phyloP scores from a whole-genome alignment of 2,329 filamentous ascomycete genomes.

The Cordyceps cateniannulata region DNA sequence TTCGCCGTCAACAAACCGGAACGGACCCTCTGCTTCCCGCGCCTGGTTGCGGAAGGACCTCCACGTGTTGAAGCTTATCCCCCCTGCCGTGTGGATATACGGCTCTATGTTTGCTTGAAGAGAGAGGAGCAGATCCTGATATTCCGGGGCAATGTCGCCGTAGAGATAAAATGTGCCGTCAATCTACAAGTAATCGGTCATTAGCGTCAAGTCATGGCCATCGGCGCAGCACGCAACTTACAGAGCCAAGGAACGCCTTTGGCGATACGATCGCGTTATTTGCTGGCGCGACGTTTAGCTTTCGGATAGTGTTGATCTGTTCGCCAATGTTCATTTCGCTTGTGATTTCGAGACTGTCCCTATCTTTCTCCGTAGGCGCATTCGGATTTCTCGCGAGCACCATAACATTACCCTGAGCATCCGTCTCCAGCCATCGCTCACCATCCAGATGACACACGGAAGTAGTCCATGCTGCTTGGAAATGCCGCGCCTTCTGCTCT shows the following conservation, averaged over 20 bases:
- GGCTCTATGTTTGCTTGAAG: slow-evolving; percentile 68
- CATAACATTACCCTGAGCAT: slow-evolving; percentile 81
- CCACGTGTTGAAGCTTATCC: slow-evolving; percentile 70
- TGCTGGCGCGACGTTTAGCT: slow-evolving; percentile 60
- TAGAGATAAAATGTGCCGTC: slow-evolving; percentile 91
- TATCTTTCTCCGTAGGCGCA: slow-evolving; percentile 70
- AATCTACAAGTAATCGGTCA: slow-evolving; percentile 44
- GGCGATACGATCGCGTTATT: slow-evolving; percentile 66
- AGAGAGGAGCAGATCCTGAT: slow-evolving; percentile 74
- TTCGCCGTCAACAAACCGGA: slow-evolving; percentile 87
- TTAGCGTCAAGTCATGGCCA: slow-evolving; percentile 14
- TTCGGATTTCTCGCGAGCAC: slow-evolving; percentile 68
- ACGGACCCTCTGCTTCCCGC: slow-evolving; percentile 69
- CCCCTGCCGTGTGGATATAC: slow-evolving; percentile 61
- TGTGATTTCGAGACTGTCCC: slow-evolving; percentile 61
- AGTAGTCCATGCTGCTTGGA: slow-evolving; percentile 75
- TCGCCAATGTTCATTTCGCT: slow-evolving; percentile 84
- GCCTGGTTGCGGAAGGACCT: slow-evolving; percentile 74
- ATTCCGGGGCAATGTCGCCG: slow-evolving; percentile 64
- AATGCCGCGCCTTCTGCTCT: slow-evolving; percentile 71
- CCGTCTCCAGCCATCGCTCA: slow-evolving; percentile 73
- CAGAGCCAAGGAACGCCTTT: slow-evolving; percentile 81
- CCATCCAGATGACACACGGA: slow-evolving; percentile 66
- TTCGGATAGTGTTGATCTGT: slow-evolving; percentile 83
- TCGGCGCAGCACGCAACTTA: slow-evolving; percentile 39